These are phyloP conservation scores for Poa annua DNA, from an alignment of 176 grass and related monocot species.

Conservation along the genomic window DNA sequence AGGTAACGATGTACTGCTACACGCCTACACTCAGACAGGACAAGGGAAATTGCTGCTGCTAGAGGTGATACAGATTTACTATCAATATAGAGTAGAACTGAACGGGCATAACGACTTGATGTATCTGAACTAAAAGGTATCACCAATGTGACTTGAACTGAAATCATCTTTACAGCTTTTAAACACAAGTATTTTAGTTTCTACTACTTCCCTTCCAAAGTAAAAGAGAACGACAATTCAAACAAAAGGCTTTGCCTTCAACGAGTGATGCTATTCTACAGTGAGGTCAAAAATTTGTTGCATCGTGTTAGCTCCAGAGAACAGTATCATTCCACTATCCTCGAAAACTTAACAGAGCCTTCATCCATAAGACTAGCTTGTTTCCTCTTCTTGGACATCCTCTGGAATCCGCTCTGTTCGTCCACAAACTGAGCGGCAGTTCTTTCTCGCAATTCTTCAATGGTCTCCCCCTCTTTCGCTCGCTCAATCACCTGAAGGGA, in stretches of 20 bases:
- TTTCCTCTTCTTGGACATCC: constrained; percentile 79
- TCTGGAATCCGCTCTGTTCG: constrained; percentile 65
- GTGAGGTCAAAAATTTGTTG: constrained; percentile 34
- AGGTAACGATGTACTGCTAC: background rate
- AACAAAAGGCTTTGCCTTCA: background rate
- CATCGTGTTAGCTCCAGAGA: background rate
- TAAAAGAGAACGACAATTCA: too few relatives aligned
- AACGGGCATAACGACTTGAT: background rate
- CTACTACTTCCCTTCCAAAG: too few relatives aligned
- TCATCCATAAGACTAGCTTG: constrained; percentile 63
- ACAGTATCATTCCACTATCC: constrained; percentile 66
- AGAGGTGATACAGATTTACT: background rate
- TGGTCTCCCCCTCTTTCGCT: constrained; percentile 86
- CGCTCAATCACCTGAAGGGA: constrained; percentile 76
- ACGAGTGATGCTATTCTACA: constrained; percentile 1
- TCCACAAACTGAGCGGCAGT: constrained; percentile 84
- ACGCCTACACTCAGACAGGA: background rate
- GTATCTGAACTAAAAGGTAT: background rate
- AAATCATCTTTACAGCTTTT: background rate
- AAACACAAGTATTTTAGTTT: background rate
- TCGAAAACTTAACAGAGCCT: constrained; percentile 70
- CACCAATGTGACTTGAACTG: background rate
- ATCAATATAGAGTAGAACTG: background rate
- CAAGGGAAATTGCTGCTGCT: background rate
- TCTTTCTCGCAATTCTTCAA: constrained; percentile 86